Base-by-base conservation (phyloP, 2,329 filamentous ascomycete species). In the Claviceps pazoutovae region DNA sequence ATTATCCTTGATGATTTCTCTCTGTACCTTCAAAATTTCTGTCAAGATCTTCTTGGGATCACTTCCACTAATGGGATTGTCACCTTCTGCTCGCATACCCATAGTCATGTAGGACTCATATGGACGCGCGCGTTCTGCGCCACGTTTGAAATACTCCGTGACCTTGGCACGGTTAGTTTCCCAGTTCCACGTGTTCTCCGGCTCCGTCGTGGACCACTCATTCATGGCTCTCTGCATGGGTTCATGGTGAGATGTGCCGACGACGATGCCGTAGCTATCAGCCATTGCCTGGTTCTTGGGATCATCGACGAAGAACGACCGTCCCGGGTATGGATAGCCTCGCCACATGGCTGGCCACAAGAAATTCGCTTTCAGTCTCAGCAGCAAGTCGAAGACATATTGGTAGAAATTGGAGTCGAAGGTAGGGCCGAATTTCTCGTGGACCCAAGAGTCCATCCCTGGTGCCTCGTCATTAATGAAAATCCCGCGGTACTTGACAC, bases 281-380 rank as follows among this genome's bases (percentile, higher is more conserved):
- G 81, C 81, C 4, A 80, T 68, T 3, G 71, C 69, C 55, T 81
- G 76, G 46, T 76, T 84, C 6, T 71, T 65, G 0, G 73, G 68
- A 49, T 84, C 80, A 48, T 84, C 81, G 0, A 78, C 73, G 57
- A 79, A 78, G 65, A 85, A 84, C 56, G 77, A 78, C 38, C 74
- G 73, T 8, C 71, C 71, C 0, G 71, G 72, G 3, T 67, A 66
- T 1, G 71, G 71, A 39, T 68, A 70, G 13, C 66, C 69, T 5
- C 75, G 73, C 79, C 81, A 84, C 74, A 80, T 80, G 0, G 81
- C 79, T 0, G 80, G 82, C 82, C 82, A 84, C 50, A 84, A 66
- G 56, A 82, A 84, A 60, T 84, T 84, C 2, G 79, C 62, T 59
- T 72, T 75, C 19, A 82, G 69, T 14, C 80, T 69, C 3, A 83